Evolutionary conservation across 768 basidiomycete genomes (phyloP), one percentile per base, ranked within the genome.

Genomic region (Melanogaster broomeanus): DNA sequence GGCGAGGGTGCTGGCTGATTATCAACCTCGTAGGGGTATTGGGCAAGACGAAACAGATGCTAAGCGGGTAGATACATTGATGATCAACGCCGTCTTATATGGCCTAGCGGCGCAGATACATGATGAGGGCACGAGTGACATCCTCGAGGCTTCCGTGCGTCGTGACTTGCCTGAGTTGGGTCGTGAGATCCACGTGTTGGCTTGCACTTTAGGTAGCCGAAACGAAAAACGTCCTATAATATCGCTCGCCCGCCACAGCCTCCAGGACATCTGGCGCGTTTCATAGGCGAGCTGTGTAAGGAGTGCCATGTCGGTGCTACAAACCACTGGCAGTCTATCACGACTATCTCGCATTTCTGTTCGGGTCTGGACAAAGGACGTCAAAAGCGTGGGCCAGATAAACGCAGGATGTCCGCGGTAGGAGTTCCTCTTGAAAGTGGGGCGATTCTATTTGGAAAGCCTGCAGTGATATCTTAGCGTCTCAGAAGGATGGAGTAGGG

Each of bases 31-130:
- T 34, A 49, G 57, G 57, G 55, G 63, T 63, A 51, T 48, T 62
- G 56, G 56, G 56, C 24, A 35, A 43, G 49, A 43, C 44, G 38
- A 54, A 42, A 39, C 41, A 54, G 51, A 43, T 48, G 54, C 52
- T 42, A n/a, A 45, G 44, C 37, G 39, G 34, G 42, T 31, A 38
- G 40, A 43, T 48, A 28, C 45, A 42, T 34, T 33, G 48, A 30
- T 61, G 51, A 63, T 65, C 65, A 60, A 57, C 63, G 66, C 57
- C 59, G 66, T 64, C 42, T 67, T 69, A 68, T 70, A 70, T 57
- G 41, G 51, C 35, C 40, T 59, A 51, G 53, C 54, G 30, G 53
- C 50, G 50, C 52, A 53, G 45, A 59, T 53, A 44, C 57, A 65
- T 55, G 61, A 58, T 56, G 59, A 55, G 42, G 44, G 37, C 63